Conservation (phyloP, 441 rosid species). For the Eutrema salsugineum region DNA sequence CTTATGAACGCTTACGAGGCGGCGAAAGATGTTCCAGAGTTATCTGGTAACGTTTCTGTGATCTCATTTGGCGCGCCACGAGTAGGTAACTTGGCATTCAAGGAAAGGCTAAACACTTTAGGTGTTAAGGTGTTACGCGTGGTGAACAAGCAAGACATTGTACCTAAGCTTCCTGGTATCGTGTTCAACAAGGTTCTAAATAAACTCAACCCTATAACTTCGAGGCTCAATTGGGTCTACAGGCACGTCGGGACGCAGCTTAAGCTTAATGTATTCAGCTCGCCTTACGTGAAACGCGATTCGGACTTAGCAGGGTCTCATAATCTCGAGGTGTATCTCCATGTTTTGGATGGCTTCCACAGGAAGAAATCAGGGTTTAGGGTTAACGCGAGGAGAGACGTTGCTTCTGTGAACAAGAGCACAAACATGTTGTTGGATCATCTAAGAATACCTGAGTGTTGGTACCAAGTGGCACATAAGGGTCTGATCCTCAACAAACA, state of each 20-base stretch:
- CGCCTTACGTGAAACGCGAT: slow-evolving; percentile 46
- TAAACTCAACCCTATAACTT: slow-evolving; percentile 40
- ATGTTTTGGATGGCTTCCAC: slow-evolving; percentile 60
- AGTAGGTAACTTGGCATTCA: slow-evolving; percentile 51
- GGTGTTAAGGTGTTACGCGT: slow-evolving; percentile 50
- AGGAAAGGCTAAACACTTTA: slow-evolving; percentile 35
- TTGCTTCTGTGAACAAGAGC: slow-evolving; percentile 63
- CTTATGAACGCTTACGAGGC: slow-evolving; percentile 54
- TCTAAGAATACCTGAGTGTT: slow-evolving; percentile 57
- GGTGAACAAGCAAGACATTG: slow-evolving; percentile 52
- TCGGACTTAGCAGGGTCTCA: slow-evolving; percentile 39
- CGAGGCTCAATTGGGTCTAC: slow-evolving; percentile 52
- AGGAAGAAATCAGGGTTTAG: slow-evolving; percentile 47
- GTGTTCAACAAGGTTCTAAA: slow-evolving; percentile 46
- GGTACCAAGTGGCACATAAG: slow-evolving; percentile 63
- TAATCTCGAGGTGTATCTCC: slow-evolving; percentile 57
- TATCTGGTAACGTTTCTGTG: slow-evolving; percentile 41
- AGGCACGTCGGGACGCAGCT: slow-evolving; percentile 54
- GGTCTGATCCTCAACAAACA: slow-evolving; percentile 56
- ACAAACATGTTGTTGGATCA: slow-evolving; percentile 64
- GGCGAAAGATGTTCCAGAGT: slow-evolving; percentile 30
- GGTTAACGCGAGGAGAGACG: slow-evolving; percentile 60
- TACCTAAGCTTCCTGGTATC: slow-evolving; percentile 56
- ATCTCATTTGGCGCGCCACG: slow-evolving; percentile 59
- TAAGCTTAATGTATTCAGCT: slow-evolving; percentile 38